These are phyloP conservation scores for Striga asiatica DNA, from an alignment of 257 asterid species.

Conservation along the genomic window DNA sequence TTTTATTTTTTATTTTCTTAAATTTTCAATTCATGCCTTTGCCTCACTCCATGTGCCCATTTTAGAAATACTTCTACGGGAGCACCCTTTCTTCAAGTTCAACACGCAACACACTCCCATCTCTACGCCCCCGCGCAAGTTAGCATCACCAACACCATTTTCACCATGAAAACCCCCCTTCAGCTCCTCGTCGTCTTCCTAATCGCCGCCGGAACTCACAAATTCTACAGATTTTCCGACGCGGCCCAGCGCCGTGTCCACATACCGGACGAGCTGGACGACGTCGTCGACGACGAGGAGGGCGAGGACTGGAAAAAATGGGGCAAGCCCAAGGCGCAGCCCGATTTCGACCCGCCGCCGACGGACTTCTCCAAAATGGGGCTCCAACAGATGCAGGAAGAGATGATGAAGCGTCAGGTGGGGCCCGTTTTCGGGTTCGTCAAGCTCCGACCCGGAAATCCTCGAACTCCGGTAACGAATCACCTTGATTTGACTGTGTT, in stretches of 20 bases:
- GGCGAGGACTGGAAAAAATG: slow-evolving; percentile 77
- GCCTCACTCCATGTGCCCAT: slow-evolving; percentile 19
- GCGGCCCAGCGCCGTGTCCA: slow-evolving; percentile 58
- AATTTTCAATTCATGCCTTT: slow-evolving; percentile 1
- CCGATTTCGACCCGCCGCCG: slow-evolving; percentile 73
- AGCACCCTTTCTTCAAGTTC: slow-evolving; percentile 20
- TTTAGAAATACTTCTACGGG: neutral
- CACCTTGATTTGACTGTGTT: neutral
- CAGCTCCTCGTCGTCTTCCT: slow-evolving; percentile 27
- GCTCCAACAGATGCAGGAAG: slow-evolving; percentile 43
- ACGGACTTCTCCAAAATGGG: slow-evolving; percentile 42
- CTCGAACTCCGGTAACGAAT: slow-evolving; percentile 48
- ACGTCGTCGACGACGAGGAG: slow-evolving; percentile 80
- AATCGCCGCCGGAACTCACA: slow-evolving; percentile 23
- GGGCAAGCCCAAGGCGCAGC: slow-evolving; percentile 49
- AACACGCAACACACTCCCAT: neutral
- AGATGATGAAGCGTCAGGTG: slow-evolving; percentile 53
- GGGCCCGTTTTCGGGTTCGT: slow-evolving; percentile 91
- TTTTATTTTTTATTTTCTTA: no score
- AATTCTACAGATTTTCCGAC: slow-evolving; percentile 19
- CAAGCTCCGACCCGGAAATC: slow-evolving; percentile 70
- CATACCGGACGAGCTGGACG: slow-evolving; percentile 72
- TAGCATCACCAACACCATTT: neutral
- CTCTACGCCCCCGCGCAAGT: neutral
- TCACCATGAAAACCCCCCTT: slow-evolving; percentile 17